Percentiles rank a stretch among this genome's conserved stretches.
Evolutionary conservation across 176 grass and related monocot species (phyloP).

Genomic region (Aegilops longissima): DNA sequence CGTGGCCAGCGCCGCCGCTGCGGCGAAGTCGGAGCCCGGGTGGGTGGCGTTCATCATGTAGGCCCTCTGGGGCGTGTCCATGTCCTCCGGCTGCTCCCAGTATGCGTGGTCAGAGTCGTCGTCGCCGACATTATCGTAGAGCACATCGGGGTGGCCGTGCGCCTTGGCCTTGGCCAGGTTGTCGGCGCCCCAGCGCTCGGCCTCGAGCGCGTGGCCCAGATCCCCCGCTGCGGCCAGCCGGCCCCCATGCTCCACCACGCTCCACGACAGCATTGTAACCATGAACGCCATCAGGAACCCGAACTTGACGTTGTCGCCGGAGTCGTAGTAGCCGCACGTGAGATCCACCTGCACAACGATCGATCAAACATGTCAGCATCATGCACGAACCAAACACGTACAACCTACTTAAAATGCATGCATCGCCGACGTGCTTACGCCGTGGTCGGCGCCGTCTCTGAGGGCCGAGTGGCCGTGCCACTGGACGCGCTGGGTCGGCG

Average conservation of each 20-base stretch:
- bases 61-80: slow-evolving; percentile 54
- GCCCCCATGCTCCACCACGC: slow-evolving; percentile 31
- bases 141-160: slow-evolving; percentile 31
- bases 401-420: too few relatives aligned
- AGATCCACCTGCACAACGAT: slow-evolving; percentile 48
- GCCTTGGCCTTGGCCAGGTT: slow-evolving; percentile 58
- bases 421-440: slow-evolving; percentile 22
- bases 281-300: slow-evolving; percentile 71
- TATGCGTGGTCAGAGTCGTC: slow-evolving; percentile 70
- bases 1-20: slow-evolving; percentile 52
- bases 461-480: slow-evolving; percentile 69
- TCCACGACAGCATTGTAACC: slow-evolving; percentile 55
- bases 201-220: slow-evolving; percentile 14
- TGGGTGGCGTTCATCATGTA: slow-evolving; percentile 36
- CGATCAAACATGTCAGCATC: neutral
- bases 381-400: neutral
- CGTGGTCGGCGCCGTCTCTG: slow-evolving; percentile 44
- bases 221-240: slow-evolving; percentile 39
- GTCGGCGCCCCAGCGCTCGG: slow-evolving; percentile 73
- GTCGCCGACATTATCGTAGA: slow-evolving; percentile 80
- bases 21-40: slow-evolving; percentile 67
- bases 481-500: slow-evolving; percentile 42
- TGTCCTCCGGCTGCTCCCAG: slow-evolving; percentile 86
- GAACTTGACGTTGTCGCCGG: slow-evolving; percentile 79
- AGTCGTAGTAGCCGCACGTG: slow-evolving; percentile 67